Evolutionary conservation across 2,329 filamentous ascomycete genomes (phyloP), one percentile per base, ranked within the genome.

Genomic region (Acarospora socialis): DNA sequence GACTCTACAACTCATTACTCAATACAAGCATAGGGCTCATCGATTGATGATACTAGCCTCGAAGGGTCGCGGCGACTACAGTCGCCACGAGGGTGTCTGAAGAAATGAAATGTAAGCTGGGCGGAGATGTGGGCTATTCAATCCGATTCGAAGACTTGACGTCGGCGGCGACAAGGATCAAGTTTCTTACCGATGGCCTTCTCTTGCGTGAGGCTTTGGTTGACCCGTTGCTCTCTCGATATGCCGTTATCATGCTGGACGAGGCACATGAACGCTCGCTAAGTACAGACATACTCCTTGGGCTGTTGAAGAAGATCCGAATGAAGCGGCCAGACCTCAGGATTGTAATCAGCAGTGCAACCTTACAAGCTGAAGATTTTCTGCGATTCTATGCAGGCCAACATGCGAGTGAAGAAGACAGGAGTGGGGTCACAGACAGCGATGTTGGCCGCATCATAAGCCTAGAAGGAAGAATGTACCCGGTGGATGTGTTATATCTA

Each of bases 181-280:
- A 98, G 52, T 95, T 95, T 50, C 60, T 95, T 41, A 98, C 87
- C 1, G 90, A 98, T 58, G 87, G 87, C 0, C 65, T 98, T 29
- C 67, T 98, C 19, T 73, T 98, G 32, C 68, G 87, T 46, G 90
- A 98, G 57, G 90, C 87, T 17, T 67, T 98, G 4, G 81, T 94
- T 3, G 90, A 98, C 54, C 90, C 90, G 8, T 59, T 95, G 3
- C 59, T 98, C 21, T 90, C 81, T 13, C 71, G 83, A 7, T 98
- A 98, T 52, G 92, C 84, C 0, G 79, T 93, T 26, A 82, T 98
- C 46, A 94, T 98, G 83, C 80, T 98, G 5, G 90, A 98, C 50
- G 87, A 95, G 57, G 90, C 87, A 5, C 90, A 98, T 51, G 87
- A 95, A 56, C 69, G 90, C 33, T 93, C 84, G 29, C 69, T 95